These are phyloP conservation scores for Epichloe sp. DNA, from an alignment of 2,329 filamentous ascomycete genomes.

Conservation along the genomic window DNA sequence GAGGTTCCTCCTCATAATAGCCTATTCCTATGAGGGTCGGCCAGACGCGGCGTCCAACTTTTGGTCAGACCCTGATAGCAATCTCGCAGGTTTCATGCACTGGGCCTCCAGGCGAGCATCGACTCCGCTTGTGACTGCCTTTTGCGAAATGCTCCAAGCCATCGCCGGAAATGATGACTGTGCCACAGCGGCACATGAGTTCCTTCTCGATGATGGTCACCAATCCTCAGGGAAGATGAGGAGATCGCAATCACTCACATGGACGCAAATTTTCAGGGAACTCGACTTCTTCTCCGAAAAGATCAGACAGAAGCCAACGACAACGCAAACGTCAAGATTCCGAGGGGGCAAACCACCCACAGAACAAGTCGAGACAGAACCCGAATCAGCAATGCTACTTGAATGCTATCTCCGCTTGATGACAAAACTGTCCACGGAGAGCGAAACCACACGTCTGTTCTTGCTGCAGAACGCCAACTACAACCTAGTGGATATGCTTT, in stretches of 20 bases:
- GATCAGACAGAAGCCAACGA: slow-evolving; percentile 57
- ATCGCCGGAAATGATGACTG: slow-evolving; percentile 74
- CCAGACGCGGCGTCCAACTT: slow-evolving; percentile 77
- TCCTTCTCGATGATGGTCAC: slow-evolving; percentile 74
- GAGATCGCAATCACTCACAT: slow-evolving; percentile 74
- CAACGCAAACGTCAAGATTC: slow-evolving; percentile 26
- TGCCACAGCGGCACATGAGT: slow-evolving; percentile 74
- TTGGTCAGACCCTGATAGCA: slow-evolving; percentile 86
- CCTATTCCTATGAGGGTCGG: slow-evolving; percentile 78
- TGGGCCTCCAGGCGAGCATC: slow-evolving; percentile 95
- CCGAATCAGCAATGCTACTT: slow-evolving; percentile 91
- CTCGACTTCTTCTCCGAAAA: slow-evolving; percentile 71
- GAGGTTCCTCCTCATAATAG: slow-evolving; percentile 81
- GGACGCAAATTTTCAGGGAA: slow-evolving; percentile 86
- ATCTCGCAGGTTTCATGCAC: slow-evolving; percentile 85
- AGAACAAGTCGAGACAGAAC: slow-evolving; percentile 66
- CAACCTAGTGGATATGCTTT: slow-evolving; percentile 59
- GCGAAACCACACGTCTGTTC: slow-evolving; percentile 57
- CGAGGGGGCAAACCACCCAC: slow-evolving; percentile 47
- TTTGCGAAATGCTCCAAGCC: slow-evolving; percentile 89
- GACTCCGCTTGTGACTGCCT: slow-evolving; percentile 88
- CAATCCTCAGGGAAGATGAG: slow-evolving; percentile 66
- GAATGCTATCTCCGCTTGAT: slow-evolving; percentile 87
- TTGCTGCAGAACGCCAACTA: slow-evolving; percentile 53
- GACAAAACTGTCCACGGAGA: slow-evolving; percentile 67